Base-by-base conservation (phyloP, 805 yeast species). In the Komagataella phaffii region DNA sequence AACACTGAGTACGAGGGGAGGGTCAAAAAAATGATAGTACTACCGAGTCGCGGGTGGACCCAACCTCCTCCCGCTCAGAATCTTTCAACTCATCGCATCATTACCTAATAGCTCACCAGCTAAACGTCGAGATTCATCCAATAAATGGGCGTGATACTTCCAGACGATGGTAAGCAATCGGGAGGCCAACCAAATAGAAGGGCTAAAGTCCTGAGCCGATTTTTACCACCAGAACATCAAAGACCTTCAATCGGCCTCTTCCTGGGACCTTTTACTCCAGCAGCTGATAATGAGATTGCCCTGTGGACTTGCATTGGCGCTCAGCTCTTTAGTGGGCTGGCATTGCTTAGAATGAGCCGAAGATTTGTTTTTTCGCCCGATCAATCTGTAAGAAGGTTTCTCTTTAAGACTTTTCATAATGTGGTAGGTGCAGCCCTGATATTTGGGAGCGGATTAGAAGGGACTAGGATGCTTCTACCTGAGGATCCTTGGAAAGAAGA, bases 401-500 rank as follows among this genome's bases (percentile, higher is more conserved):
- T 30, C 14, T 30, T 30, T n/a, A 30, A 30, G 40, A 30, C 40
- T 30, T 30, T 30, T 21, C 18, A 24, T 6, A 21, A 17, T 24
- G 17, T 47, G 47, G 49, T 19, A 10, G 49, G 30, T 21, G 49
- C 44, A 7, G 10, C 19, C n/a, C n/a, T 44, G 19, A 44, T 44
- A 2, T 44, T 44, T 44, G 23, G 23, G 6, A 44, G 46, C 23
- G 46, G 46, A 17, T 19, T 44, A 10, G 46, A 44, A 14, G 23
- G 12, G 5, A 17, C 46, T 14, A 44, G 46, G n/a, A 17, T 44
- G 23, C 19, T 44, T 10, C 6, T 44, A 10, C 69, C 73, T 1
- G 61, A 64, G 53, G 75, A 71, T 51, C 76, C 76, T 7, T 71
- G 76, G 75, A 60, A 58, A 21, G 74, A 68, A 17, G 76, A 73